Base-by-base conservation (phyloP, 164 flowering plant species). In the Sedum album region DNA sequence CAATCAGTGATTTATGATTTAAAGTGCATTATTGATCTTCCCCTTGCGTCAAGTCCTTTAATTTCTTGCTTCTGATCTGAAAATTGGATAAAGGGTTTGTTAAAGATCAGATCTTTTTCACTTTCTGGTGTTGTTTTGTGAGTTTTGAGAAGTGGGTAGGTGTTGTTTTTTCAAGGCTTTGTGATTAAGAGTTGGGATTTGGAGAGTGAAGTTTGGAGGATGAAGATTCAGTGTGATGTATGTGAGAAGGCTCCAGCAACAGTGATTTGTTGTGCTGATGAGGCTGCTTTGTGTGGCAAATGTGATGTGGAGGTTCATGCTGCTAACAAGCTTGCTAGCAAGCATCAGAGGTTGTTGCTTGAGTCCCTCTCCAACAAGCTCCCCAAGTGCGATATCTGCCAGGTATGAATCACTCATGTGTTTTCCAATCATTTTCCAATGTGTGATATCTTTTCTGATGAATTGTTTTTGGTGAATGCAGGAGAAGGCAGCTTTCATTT, bases 141-240 rank as follows among this genome's bases (percentile, higher is more conserved):
- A n/a, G n/a, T n/a, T n/a, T n/a, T n/a, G n/a, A n/a, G n/a, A n/a
- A n/a, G n/a, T n/a, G n/a, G n/a, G n/a, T n/a, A n/a, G n/a, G n/a
- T n/a, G n/a, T n/a, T n/a, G n/a, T n/a, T n/a, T n/a, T n/a, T n/a
- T n/a, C n/a, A n/a, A n/a, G n/a, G n/a, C n/a, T n/a, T n/a, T n/a
- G n/a, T n/a, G n/a, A n/a, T n/a, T n/a, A n/a, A n/a, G n/a, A n/a
- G n/a, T n/a, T n/a, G n/a, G n/a, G n/a, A n/a, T n/a, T n/a, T n/a
- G n/a, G n/a, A n/a, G n/a, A n/a, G n/a, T n/a, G n/a, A n/a, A n/a
- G n/a, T n/a, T n/a, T n/a, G n/a, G n/a, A n/a, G n/a, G n/a, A n/a
- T 94, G 99, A 94, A 89, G 72, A 90, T 94, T 28, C 96, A 89
- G 79, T 94, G 99, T 74, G 97, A 94, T 82, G 96, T 90, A 61